A percentile compares a stretch with the other conserved stretches of the same genome.
Conservation (phyloP, 73 alveolate species). For the Paramecium octaurelia region DNA sequence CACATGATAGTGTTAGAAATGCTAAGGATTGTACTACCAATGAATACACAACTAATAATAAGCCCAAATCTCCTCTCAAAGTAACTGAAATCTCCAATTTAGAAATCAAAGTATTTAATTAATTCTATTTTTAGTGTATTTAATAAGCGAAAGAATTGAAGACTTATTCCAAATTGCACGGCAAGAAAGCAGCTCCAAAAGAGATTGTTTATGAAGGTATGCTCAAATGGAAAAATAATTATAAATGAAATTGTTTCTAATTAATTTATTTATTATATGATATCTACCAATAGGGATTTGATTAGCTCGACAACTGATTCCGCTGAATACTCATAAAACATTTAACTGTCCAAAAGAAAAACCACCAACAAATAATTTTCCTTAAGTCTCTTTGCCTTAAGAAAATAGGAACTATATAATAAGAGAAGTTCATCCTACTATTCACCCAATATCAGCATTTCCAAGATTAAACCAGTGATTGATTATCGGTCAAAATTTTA, state of each 20-base stretch:
- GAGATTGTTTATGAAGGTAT: not conserved
- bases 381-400: not conserved
- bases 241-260: not conserved
- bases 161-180: not conserved
- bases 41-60: not conserved
- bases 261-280: not conserved
- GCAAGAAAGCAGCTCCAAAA: not conserved
- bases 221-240: slow-evolving; percentile 23
- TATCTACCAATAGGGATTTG: not conserved
- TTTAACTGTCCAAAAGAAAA: not conserved
- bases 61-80: not conserved
- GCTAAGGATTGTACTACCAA: not conserved
- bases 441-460: not conserved
- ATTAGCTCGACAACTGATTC: not conserved
- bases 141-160: not conserved
- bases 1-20: not conserved
- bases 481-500: not conserved
- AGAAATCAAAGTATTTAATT: not conserved
- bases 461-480: not conserved
- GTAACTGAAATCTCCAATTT: not conserved
- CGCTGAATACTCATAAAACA: not conserved
- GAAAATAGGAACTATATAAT: not conserved
- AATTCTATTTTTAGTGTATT: not conserved
- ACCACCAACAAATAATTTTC: not conserved
- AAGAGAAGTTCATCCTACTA: not conserved